Conservation (phyloP, 1,284 basidiomycete species). For the Psilocybe mexicana region DNA sequence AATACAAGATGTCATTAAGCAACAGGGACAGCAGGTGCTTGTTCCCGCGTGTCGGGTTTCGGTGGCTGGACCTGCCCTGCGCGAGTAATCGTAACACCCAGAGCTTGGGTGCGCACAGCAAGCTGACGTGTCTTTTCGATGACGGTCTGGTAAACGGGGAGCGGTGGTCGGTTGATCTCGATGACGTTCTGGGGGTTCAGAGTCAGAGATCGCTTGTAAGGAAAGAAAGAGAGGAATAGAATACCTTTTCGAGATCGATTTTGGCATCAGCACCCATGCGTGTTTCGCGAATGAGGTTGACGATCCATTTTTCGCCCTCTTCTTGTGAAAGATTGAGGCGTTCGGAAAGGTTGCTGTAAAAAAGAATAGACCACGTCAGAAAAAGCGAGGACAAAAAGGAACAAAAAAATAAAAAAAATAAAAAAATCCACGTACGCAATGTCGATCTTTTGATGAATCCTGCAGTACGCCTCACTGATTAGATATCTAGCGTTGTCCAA, state of each 20-base stretch:
- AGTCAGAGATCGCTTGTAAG: conserved; percentile 11
- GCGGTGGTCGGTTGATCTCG: conserved; percentile 88
- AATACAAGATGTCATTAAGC: conserved; percentile 7
- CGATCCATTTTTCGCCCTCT: conserved; percentile 99
- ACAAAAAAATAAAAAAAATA: neutral
- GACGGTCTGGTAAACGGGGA: conserved; percentile 91
- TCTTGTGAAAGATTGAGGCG: conserved; percentile 89
- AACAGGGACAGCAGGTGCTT: conserved; percentile 4
- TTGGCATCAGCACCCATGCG: conserved; percentile 95
- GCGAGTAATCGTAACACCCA: conserved; percentile 82
- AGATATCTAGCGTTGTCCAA: conserved; percentile 95
- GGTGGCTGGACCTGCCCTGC: conserved; percentile 13
- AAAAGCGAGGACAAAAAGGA: neutral
- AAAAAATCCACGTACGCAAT: conserved; percentile 66
- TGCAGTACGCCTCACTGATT: conserved; percentile 96
- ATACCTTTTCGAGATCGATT: conserved; percentile 92
- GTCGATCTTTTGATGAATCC: conserved; percentile 96
- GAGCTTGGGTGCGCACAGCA: conserved; percentile 87
- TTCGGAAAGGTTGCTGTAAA: conserved; percentile 81
- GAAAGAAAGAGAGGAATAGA: conserved; percentile 2
- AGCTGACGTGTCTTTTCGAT: conserved; percentile 96
- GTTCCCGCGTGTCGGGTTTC: neutral
- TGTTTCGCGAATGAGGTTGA: conserved; percentile 96
- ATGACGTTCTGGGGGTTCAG: conserved; percentile 77
- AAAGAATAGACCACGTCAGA: neutral